Conservation (phyloP, 2,329 filamentous ascomycete species). For the Scorias spongiosa region DNA sequence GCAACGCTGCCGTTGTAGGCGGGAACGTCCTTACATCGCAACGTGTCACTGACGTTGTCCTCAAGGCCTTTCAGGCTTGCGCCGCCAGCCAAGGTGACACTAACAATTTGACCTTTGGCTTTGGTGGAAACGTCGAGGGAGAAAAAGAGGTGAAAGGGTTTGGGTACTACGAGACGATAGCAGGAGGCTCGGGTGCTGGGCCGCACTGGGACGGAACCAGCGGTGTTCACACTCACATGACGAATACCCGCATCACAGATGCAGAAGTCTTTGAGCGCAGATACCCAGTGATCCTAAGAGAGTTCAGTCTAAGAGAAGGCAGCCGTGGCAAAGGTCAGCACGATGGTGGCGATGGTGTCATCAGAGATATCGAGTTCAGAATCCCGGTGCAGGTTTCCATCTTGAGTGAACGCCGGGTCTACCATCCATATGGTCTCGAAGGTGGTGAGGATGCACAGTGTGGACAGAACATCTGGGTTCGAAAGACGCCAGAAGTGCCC, state of each 20-base stretch:
- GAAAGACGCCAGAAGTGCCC: conserved; percentile 38
- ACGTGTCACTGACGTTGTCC: conserved; percentile 67
- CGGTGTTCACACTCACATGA: conserved; percentile 75
- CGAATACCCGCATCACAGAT: conserved; percentile 72
- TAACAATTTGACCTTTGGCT: conserved; percentile 76
- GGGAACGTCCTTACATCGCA: conserved; percentile 69
- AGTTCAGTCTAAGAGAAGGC: conserved; percentile 50
- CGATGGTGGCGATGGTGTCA: conserved; percentile 58
- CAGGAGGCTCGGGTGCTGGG: conserved; percentile 60
- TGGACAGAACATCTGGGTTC: conserved; percentile 78
- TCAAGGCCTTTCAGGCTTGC: conserved; percentile 65
- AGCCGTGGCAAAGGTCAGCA: conserved; percentile 52
- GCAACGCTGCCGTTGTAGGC: conserved; percentile 65
- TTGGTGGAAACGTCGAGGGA: conserved; percentile 49
- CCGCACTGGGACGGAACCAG: conserved; percentile 57
- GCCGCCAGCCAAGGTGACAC: conserved; percentile 67
- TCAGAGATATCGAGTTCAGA: conserved; percentile 68
- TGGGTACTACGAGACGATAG: conserved; percentile 78
- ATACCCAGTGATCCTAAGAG: conserved; percentile 57
- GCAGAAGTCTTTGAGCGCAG: conserved; percentile 63
- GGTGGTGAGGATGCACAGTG: conserved; percentile 67
- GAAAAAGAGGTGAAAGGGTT: conserved; percentile 56
- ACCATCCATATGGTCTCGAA: conserved; percentile 65
- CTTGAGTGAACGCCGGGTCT: conserved; percentile 59
- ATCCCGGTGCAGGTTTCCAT: conserved; percentile 67